Evolutionary conservation across 257 asterid genomes (phyloP).

Genomic region (Oldenlandia corymbosa): DNA sequence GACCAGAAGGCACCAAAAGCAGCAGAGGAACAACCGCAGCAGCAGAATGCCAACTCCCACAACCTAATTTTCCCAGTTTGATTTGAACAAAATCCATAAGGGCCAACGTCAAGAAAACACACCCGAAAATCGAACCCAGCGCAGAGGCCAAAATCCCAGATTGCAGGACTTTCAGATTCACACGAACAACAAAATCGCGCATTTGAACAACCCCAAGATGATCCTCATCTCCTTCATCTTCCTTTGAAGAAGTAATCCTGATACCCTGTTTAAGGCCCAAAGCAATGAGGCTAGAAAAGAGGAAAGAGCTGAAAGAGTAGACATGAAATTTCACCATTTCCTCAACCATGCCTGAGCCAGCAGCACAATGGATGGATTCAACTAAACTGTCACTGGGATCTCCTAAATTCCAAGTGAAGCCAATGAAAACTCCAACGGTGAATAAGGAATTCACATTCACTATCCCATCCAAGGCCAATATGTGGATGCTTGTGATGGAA

Average conservation of each 20-base stretch:
- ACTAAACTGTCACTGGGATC: slow-evolving; percentile 32
- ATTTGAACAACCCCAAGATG: not conserved
- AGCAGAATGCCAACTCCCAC: slow-evolving; percentile 31
- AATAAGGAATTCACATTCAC: slow-evolving; percentile 37
- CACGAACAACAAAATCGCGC: slow-evolving; percentile 20
- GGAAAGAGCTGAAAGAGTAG: slow-evolving; percentile 38
- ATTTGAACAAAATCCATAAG: slow-evolving; percentile 40
- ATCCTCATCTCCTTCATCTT: not conserved
- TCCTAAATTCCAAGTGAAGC: slow-evolving; percentile 30
- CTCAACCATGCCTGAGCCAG: slow-evolving; percentile 24
- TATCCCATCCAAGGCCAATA: slow-evolving; percentile 36
- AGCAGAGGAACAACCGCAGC: slow-evolving; percentile 27
- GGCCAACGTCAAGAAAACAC: slow-evolving; percentile 35
- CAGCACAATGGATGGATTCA: slow-evolving; percentile 22
- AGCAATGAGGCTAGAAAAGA: slow-evolving; percentile 42
- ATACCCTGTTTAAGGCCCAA: slow-evolving; percentile 33
- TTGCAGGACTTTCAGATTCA: slow-evolving; percentile 24
- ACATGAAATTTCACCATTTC: slow-evolving; percentile 30
- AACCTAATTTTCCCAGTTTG: slow-evolving; percentile 33
- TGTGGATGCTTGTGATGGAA: slow-evolving; percentile 29
- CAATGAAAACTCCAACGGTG: slow-evolving; percentile 36
- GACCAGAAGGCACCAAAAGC: slow-evolving; percentile 31
- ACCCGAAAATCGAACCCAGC: slow-evolving; percentile 31
- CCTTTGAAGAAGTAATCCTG: slow-evolving; percentile 7
- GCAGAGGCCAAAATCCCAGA: slow-evolving; percentile 35